phyloP scores from a whole-genome alignment of 768 basidiomycete species.

The Amanita pseudoporphyria region DNA sequence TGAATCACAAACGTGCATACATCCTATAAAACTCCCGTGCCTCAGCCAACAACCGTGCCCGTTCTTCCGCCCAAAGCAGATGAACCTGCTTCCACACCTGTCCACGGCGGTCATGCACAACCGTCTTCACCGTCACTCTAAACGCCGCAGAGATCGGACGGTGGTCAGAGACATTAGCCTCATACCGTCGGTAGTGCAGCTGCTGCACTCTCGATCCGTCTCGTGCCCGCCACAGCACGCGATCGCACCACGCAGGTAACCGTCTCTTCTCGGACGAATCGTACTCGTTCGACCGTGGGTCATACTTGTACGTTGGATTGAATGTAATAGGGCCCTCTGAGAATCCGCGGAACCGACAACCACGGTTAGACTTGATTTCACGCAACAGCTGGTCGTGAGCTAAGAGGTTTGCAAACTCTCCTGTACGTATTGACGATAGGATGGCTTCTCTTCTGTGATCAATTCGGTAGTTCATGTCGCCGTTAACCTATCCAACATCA shows the following conservation, averaged over 20 bases:
- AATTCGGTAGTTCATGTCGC: conserved; percentile 97
- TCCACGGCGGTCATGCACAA: conserved; percentile 49
- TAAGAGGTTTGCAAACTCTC: conserved; percentile 54
- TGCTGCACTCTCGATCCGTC: conserved; percentile 48
- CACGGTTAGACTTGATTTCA: conserved; percentile 82
- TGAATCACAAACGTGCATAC: background rate
- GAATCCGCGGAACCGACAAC: conserved; percentile 79
- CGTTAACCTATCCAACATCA: conserved; percentile 50
- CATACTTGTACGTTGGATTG: conserved; percentile 92
- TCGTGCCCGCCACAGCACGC: conserved; percentile 69
- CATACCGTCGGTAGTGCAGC: conserved; percentile 73
- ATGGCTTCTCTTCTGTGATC: conserved; percentile 86
- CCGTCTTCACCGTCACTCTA: conserved; percentile 59
- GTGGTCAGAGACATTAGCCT: conserved; percentile 85
- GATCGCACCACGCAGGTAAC: conserved; percentile 94
- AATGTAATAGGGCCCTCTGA: conserved; percentile 77
- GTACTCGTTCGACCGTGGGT: conserved; percentile 65
- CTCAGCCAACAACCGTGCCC: conserved; percentile 28
- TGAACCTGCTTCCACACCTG: conserved; percentile 47
- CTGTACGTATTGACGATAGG: conserved; percentile 55
- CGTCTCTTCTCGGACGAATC: conserved; percentile 87
- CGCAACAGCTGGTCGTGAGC: conserved; percentile 83
- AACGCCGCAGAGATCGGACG: conserved; percentile 81
- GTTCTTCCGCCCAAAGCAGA: conserved; percentile 42
- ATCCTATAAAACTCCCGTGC: conserved; percentile 32